Evolutionary conservation across 495 filamentous ascomycete genomes (phyloP).

Genomic region (Letharia columbiana): DNA sequence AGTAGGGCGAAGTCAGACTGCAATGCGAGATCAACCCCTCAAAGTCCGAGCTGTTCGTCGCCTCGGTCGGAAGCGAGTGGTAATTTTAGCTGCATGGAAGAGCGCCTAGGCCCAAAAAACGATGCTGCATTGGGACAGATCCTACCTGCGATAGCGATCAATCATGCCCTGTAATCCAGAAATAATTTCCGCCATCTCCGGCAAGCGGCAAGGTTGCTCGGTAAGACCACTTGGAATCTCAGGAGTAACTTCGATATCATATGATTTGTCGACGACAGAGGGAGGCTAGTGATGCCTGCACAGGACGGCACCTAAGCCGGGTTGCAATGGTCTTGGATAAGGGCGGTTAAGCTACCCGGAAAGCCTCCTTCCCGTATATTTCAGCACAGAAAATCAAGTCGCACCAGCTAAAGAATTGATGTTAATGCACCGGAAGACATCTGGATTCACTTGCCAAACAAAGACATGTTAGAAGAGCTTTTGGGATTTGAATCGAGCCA

Average conservation of each 20-base stretch:
- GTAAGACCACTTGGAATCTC: no score
- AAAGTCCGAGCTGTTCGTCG: not conserved
- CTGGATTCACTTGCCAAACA: not conserved
- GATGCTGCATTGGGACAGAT: not conserved
- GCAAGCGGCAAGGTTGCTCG: not conserved
- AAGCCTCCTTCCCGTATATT: not conserved
- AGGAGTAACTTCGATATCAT: not conserved
- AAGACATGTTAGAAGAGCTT: not conserved
- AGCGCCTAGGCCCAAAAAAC: not conserved
- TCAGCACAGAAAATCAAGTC: not conserved
- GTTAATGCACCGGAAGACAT: not conserved
- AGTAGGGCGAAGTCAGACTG: not conserved
- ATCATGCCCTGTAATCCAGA: not conserved
- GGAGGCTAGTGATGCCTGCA: not conserved
- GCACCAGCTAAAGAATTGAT: not conserved
- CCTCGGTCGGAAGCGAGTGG: not conserved
- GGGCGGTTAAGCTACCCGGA: not conserved
- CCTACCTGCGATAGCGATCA: not conserved
- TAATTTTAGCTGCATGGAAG: constrained; percentile 3
- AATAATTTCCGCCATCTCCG: not conserved
- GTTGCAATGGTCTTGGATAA: not conserved
- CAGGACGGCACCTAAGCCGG: not conserved
- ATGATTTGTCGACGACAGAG: not conserved
- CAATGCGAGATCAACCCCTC: not conserved
- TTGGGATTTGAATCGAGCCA: not conserved